These are phyloP conservation scores for Pichia sporocuriosa DNA, from an alignment of 805 yeast genomes.

Conservation along the genomic window DNA sequence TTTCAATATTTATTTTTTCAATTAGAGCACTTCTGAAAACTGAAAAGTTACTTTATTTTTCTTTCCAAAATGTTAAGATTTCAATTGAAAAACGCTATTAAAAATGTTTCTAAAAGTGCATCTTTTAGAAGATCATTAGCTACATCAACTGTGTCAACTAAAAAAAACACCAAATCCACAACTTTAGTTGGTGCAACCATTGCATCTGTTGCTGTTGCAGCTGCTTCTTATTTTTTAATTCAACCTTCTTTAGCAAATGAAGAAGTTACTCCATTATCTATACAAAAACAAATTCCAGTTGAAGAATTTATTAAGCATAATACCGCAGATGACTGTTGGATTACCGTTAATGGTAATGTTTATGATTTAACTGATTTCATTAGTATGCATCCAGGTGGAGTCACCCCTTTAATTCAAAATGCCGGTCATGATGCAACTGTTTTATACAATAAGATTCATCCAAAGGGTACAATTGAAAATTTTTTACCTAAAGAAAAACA, in stretches of 20 bases:
- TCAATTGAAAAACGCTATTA: constrained; percentile 6
- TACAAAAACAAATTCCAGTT: constrained; percentile 21
- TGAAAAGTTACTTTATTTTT: too few relatives aligned
- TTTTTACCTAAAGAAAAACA: constrained; percentile 53
- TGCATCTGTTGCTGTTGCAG: constrained; percentile 7
- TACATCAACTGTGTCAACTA: background rate
- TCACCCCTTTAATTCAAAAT: constrained; percentile 34
- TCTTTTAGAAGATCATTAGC: constrained; percentile 1
- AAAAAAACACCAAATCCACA: background rate
- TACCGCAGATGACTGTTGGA: constrained; percentile 69
- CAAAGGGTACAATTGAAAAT: constrained; percentile 70
- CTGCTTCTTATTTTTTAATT: constrained; percentile 2
- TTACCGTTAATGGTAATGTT: constrained; percentile 71
- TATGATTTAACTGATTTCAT: constrained; percentile 64
- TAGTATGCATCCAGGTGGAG: constrained; percentile 45
- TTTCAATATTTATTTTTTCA: too few relatives aligned
- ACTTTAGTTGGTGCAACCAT: background rate
- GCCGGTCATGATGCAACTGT: constrained; percentile 54
- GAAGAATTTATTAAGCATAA: constrained; percentile 46
- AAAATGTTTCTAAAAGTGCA: constrained; percentile 2
- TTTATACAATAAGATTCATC: constrained; percentile 84
- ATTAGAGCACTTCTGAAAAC: too few relatives aligned
- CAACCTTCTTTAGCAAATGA: constrained; percentile 7
- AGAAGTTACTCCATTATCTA: constrained; percentile 1
- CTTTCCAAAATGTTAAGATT: constrained; percentile 11